Conservation (phyloP, 2,329 filamentous ascomycete genomes). For the Leptographium wingfieldii region DNA sequence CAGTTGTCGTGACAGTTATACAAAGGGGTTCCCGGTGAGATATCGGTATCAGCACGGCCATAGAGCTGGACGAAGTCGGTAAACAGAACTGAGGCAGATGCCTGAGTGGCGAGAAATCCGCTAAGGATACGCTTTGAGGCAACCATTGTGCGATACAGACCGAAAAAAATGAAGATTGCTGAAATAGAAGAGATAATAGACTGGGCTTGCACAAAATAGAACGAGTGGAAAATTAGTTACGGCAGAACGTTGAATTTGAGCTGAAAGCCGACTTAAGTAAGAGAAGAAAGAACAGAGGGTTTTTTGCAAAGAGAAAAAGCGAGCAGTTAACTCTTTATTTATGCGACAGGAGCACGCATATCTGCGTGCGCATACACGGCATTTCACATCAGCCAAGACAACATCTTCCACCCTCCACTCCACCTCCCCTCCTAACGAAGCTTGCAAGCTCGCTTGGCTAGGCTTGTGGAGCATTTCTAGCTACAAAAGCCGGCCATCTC, state of each 20-base stretch:
- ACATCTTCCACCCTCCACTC: not conserved
- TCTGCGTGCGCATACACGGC: not conserved
- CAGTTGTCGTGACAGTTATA: slow-evolving; percentile 34
- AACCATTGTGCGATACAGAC: not conserved
- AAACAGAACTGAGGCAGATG: slow-evolving; percentile 4
- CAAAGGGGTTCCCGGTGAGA: slow-evolving; percentile 20
- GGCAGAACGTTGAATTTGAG: not conserved
- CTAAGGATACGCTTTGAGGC: not conserved
- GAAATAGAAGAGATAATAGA: not conserved
- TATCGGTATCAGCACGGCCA: slow-evolving; percentile 23
- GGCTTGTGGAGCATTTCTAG: not conserved
- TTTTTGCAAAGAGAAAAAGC: not conserved
- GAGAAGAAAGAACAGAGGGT: not conserved
- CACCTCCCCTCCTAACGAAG: not conserved
- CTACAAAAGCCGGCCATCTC: not conserved
- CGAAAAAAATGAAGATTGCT: too few species aligned
- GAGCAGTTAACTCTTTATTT: not conserved
- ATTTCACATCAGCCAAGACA: not conserved
- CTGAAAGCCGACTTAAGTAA: too few species aligned
- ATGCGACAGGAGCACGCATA: not conserved
- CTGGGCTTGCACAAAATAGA: not conserved
- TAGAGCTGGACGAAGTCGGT: slow-evolving; percentile 3
- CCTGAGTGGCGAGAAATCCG: not conserved
- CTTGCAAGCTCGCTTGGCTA: not conserved
- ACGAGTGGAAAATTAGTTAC: not conserved